Base-by-base conservation (phyloP, 2,329 filamentous ascomycete species). In the Ophioceras dolichostomum region DNA sequence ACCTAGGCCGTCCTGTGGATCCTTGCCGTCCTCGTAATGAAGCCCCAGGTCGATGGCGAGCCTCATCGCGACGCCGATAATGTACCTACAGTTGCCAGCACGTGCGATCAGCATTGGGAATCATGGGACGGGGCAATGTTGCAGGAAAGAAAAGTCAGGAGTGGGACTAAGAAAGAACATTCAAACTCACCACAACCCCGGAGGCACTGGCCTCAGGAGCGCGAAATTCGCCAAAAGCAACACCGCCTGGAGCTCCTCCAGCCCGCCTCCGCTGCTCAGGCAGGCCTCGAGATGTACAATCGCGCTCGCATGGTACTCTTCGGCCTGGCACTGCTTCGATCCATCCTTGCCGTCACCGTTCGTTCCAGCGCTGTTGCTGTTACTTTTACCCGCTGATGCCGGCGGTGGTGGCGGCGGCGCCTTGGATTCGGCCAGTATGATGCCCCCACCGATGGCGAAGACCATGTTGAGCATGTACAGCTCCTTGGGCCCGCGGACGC, bases 391-490 rank as follows among this genome's bases (percentile, higher is more conserved):
- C 36, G 46, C 41, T 43, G 53, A 39, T 22, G 12, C 43, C 22
- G 52, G 28, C 31, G 46, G 39, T 19, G 51, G 39, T 40, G 43
- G 50, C 27, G 46, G 43, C 31, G 58, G 52, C 3, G 20, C 56
- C 53, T 73, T 56, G 57, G 73, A 62, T 57, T 81, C 64, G 44
- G 72, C 83, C 47, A 94, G 77, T 45, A 95, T 94, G 48, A 95
- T 94, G 14, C 87, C 89, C 14, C 84, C 83, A 6, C 91, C 91
- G 49, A 96, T 95, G 12, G 89, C 89, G 61, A 94, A 96, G 18
- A 96, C 88, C 60, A 96, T 95, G 58, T 95, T 95, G 44, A 96
- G 68, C 62, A 93, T 76, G 59, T 95, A 96, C n/a, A 91, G 68
- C 57, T 94, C 87, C 38, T 82, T 72, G 4, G 86, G 74, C 2